Base-by-base conservation (phyloP, 75 land plant species). In the Sequoia sempervirens region DNA sequence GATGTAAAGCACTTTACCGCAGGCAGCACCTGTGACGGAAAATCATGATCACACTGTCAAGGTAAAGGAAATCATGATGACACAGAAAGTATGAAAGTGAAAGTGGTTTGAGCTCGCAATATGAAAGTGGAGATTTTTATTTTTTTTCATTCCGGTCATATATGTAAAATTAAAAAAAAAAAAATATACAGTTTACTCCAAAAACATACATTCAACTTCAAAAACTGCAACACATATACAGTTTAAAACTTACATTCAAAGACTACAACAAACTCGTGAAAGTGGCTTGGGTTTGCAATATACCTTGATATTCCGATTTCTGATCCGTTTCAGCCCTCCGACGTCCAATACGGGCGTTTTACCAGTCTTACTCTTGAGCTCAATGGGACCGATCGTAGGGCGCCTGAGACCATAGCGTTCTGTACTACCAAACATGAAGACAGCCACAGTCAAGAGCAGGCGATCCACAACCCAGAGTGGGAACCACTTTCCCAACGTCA, bases 371-470 rank as follows among this genome's bases (percentile, higher is more conserved):
- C 84, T 84, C 84, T 94, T 94, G 78, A 89, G 89, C 83, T 88
- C 89, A 40, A 94, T 52, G 14, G 94, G 95, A 30, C 95, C 95
- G n/a, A 86, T 87, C 28, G 86, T 86, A 3, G 96, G 96, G 17
- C 96, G 52, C 38, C 64, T 68, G 81, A 94, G 80, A 32, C 94
- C 94, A 12, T 86, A 85, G 36, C 82, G 43, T 6, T 82, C 88
- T 0, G 92, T 94, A 83, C 83, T 82, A 11, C 96, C 96, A 23
- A 94, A 38, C 12, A 83, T 86, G 15, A 88, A 43, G n/a, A 79
- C 34, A 2, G 94, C 88, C 45, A 89, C 52, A 15, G 85, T 64
- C 1, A 92, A 80, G 1, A 94, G 87, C 43, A 94, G 41, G 69
- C 82, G 81, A 82, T 93, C 96, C 28, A 92, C 94, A 2, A 90